Evolutionary conservation across 495 filamentous ascomycete species (phyloP).

Genomic region (Saxophila tyrrhenica): DNA sequence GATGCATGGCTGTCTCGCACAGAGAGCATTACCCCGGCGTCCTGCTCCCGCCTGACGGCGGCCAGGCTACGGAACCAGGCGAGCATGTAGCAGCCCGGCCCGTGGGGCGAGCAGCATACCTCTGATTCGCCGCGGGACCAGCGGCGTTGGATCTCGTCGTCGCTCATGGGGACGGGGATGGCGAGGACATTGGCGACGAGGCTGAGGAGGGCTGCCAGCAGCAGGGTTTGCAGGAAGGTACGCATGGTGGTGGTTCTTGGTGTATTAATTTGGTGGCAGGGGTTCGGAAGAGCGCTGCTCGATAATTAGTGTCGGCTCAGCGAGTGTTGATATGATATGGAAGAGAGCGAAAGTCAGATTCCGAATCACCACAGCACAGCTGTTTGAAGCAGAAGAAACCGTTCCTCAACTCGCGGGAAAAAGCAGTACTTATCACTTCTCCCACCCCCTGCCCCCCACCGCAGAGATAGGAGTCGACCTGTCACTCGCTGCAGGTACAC

Average conservation of each 20-base stretch:
- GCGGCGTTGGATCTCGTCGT: slow-evolving; percentile 10
- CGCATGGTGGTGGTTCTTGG: slow-evolving; percentile 4
- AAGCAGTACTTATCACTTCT: not conserved
- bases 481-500: not conserved
- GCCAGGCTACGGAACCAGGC: slow-evolving; percentile 8
- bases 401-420: not conserved
- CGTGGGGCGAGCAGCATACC: slow-evolving; percentile 10
- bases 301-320: not conserved
- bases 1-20: too few relatives aligned
- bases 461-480: not conserved
- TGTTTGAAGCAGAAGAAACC: not conserved
- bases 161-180: slow-evolving; percentile 5
- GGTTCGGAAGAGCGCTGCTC: not conserved
- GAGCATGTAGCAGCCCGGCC: slow-evolving; percentile 8
- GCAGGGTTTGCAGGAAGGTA: slow-evolving; percentile 1
- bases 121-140: slow-evolving; percentile 15
- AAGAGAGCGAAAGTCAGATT: not conserved
- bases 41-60: too few relatives aligned
- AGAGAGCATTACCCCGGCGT: not conserved
- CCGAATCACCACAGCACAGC: not conserved
- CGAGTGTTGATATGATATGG: not conserved
- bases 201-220: slow-evolving; percentile 5
- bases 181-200: slow-evolving; percentile 4
- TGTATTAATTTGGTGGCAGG: not conserved
- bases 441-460: not conserved